Percentiles rank a stretch among this genome's conserved stretches.
Evolutionary conservation across 495 filamentous ascomycete genomes (phyloP).

Genomic region (Penicillium tannophilum): DNA sequence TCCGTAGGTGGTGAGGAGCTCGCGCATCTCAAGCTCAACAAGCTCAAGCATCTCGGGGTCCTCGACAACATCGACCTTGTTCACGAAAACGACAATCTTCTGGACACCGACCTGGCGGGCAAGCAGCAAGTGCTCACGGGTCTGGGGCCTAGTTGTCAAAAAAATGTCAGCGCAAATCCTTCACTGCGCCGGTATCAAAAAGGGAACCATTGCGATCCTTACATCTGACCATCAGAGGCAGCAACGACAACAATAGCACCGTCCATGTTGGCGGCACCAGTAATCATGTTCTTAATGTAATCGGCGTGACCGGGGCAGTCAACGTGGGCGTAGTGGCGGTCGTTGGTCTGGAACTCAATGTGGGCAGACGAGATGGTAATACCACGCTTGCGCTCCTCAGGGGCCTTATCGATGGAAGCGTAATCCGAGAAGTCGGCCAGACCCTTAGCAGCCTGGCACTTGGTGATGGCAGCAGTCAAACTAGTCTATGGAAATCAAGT

Average conservation of each 20-base stretch:
- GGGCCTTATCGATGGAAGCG: constrained; percentile 96
- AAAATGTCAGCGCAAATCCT: constrained; percentile 25
- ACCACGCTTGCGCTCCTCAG: constrained; percentile 98
- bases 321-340: constrained; percentile 96
- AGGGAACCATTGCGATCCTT: constrained; percentile 17
- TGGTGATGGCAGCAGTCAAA: constrained; percentile 96
- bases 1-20: constrained; percentile 86
- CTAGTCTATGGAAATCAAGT: constrained; percentile 71
- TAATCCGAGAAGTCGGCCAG: constrained; percentile 94
- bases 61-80: constrained; percentile 96
- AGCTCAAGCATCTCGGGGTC: constrained; percentile 99
- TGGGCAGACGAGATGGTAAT: constrained; percentile 98
- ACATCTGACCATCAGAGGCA: constrained; percentile 98
- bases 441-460: constrained; percentile 92
- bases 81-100: constrained; percentile 97
- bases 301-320: constrained; percentile 99
- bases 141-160: constrained; percentile 74
- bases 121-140: constrained; percentile 95
- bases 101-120: constrained; percentile 98
- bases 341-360: constrained; percentile 94
- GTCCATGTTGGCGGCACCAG: constrained; percentile 95
- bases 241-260: constrained; percentile 98
- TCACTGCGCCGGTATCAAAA: background rate
- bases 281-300: constrained; percentile 99
- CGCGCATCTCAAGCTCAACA: constrained; percentile 99